These are phyloP conservation scores for Lagenidium sp. DNA, from an alignment of 352 stramenopile genomes.

Conservation along the genomic window DNA sequence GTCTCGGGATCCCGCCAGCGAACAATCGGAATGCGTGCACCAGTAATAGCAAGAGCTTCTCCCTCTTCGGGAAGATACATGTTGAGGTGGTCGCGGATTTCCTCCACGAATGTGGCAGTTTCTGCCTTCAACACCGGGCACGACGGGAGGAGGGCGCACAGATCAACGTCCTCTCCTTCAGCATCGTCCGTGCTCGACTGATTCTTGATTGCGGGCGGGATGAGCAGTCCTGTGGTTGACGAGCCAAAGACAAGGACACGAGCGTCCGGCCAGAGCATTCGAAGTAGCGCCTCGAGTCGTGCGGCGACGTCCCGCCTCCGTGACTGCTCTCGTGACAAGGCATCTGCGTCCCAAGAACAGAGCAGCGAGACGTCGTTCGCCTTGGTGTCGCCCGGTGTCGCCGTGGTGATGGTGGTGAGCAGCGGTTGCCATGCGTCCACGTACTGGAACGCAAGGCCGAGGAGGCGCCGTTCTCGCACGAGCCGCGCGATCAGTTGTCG, in stretches of 20 bases:
- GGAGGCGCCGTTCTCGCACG: slow-evolving; percentile 5
- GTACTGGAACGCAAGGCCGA: slow-evolving; percentile 20
- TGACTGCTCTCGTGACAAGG: slow-evolving; percentile 11
- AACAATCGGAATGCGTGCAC: slow-evolving; percentile 64
- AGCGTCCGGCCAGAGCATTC: slow-evolving; percentile 58
- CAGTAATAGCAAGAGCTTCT: slow-evolving; percentile 19
- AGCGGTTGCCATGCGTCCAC: slow-evolving; percentile 6
- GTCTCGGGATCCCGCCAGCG: slow-evolving; percentile 34
- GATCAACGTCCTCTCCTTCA: slow-evolving; percentile 77
- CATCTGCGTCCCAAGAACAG: neutral
- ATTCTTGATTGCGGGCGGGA: neutral
- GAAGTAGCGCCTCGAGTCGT: slow-evolving; percentile 31
- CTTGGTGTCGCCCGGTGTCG: neutral
- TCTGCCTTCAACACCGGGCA: slow-evolving; percentile 31
- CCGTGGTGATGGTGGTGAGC: neutral
- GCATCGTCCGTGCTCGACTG: slow-evolving; percentile 11
- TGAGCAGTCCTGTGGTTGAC: slow-evolving; percentile 37
- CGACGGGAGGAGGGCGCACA: slow-evolving; percentile 64
- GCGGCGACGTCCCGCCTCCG: slow-evolving; percentile 18
- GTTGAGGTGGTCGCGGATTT: slow-evolving; percentile 61
- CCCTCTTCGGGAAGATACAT: slow-evolving; percentile 29
- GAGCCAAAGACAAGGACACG: slow-evolving; percentile 62
- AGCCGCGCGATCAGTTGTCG: slow-evolving; percentile 24
- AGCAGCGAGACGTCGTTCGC: neutral
- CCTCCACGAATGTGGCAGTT: slow-evolving; percentile 32